Evolutionary conservation across 2,329 filamentous ascomycete species (phyloP).

Genomic region (Fusarium sp.): DNA sequence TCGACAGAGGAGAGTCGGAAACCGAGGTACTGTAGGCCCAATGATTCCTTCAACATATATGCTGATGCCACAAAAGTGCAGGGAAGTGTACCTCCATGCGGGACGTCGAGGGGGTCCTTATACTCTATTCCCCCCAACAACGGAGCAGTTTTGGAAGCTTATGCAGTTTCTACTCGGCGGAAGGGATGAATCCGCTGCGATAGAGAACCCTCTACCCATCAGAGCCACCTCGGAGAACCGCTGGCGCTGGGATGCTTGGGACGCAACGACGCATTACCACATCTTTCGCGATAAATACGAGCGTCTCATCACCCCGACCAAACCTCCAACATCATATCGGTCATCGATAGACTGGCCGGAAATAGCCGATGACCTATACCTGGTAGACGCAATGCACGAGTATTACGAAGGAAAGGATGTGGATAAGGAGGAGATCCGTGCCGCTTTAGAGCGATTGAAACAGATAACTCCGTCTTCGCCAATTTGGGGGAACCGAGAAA

Average conservation of each 20-base stretch:
- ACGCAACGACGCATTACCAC: background rate
- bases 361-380: background rate
- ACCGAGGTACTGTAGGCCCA: background rate
- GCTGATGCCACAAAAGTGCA: background rate
- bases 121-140: constrained; percentile 11
- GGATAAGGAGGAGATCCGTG: background rate
- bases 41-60: rapidly evolving
- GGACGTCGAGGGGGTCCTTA: background rate
- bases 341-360: constrained; percentile 5
- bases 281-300: constrained; percentile 18
- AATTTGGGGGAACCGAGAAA: background rate
- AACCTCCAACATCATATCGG: background rate
- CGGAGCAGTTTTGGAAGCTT: background rate
- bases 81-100: constrained; percentile 6
- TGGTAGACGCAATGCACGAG: background rate
- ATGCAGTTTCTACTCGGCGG: background rate
- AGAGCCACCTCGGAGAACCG: background rate
- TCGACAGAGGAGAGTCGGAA: constrained; percentile 9
- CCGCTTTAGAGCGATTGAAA: background rate
- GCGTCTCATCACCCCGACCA: background rate
- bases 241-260: constrained; percentile 18
- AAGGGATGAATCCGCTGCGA: background rate
- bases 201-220: background rate
- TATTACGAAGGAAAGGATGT: background rate
- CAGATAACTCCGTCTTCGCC: background rate